Conservation (phyloP, 75 land plant genomes). For the Pinus albicaulis region DNA sequence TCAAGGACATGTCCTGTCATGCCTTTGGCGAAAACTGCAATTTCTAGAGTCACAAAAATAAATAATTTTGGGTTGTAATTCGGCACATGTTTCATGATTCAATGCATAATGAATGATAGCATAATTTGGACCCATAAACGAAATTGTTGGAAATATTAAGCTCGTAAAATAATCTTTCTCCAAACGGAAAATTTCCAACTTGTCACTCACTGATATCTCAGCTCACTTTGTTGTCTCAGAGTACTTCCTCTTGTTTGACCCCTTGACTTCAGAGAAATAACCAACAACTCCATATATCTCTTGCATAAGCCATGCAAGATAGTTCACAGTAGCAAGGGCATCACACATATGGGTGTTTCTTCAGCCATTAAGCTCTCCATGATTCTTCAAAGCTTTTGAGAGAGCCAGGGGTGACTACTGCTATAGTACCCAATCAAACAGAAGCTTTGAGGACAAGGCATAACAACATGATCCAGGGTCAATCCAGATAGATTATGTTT, state of each 20-base stretch:
- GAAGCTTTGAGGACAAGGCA: no score
- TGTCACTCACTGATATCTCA: slow-evolving; percentile 91
- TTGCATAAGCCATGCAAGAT: slow-evolving; percentile 90
- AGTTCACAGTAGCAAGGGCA: slow-evolving; percentile 92
- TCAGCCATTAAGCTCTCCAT: slow-evolving; percentile 86
- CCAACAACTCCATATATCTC: slow-evolving; percentile 94
- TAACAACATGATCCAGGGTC: no score
- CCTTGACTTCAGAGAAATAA: slow-evolving; percentile 69
- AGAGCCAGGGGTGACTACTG: slow-evolving; percentile 89
- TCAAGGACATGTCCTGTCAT: slow-evolving; percentile 91
- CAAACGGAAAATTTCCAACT: slow-evolving; percentile 81
- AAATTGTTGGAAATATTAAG: slow-evolving; percentile 94
- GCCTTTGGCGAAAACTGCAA: slow-evolving; percentile 88
- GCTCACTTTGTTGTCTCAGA: slow-evolving; percentile 67
- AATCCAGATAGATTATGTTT: no score
- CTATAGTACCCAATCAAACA: slow-evolving; percentile 64
- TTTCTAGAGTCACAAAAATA: slow-evolving; percentile 89
- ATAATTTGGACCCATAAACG: slow-evolving; percentile 96
- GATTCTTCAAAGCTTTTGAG: slow-evolving; percentile 93
- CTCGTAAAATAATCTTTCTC: slow-evolving; percentile 93
- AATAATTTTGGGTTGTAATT: slow-evolving; percentile 80
- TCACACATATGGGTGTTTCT: slow-evolving; percentile 88
- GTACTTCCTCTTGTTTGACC: slow-evolving; percentile 49
- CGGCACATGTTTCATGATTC: slow-evolving; percentile 66
- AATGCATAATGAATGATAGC: slow-evolving; percentile 95